Percentiles rank a stretch among this genome's conserved stretches.
phyloP scores from a whole-genome alignment of 2,329 filamentous ascomycete species.

The Lizonia empirigonia region DNA sequence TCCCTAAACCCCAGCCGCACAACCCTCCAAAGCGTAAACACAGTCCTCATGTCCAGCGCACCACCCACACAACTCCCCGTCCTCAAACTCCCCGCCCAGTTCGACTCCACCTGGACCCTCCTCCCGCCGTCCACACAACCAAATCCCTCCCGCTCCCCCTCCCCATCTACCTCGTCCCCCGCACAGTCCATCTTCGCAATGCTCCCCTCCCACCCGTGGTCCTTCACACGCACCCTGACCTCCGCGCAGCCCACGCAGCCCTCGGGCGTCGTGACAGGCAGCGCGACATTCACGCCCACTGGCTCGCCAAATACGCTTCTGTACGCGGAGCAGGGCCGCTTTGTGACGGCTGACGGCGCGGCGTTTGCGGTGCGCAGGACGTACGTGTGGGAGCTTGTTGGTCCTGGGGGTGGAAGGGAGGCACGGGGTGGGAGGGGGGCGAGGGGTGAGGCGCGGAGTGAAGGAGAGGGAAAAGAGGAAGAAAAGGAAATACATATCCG shows the following conservation, averaged over 20 bases:
- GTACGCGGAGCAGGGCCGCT: conserved; percentile 70
- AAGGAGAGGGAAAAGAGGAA: no score
- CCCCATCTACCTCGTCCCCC: not conserved
- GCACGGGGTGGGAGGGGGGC: no score
- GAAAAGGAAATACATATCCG: no score
- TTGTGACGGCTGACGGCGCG: conserved; percentile 62
- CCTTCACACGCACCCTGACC: conserved; percentile 62
- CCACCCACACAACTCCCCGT: conserved; percentile 1
- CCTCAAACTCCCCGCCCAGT: not conserved
- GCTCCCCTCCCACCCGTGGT: conserved; percentile 56
- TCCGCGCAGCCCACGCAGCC: conserved; percentile 65
- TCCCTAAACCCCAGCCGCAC: conserved; percentile 82
- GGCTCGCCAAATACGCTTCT: conserved; percentile 61
- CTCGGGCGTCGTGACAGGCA: conserved; percentile 69
- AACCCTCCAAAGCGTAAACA: conserved; percentile 90
- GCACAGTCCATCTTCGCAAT: conserved; percentile 19
- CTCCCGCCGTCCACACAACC: not conserved
- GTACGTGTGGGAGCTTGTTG: conserved; percentile 70
- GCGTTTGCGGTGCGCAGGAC: conserved; percentile 65
- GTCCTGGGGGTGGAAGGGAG: no score
- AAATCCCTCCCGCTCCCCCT: not conserved
- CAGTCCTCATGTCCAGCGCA: conserved; percentile 71
- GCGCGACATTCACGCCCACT: conserved; percentile 57
- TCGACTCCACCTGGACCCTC: not conserved
- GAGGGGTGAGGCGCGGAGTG: no score